Evolutionary conservation across 176 grass and related monocot species (phyloP).

Genomic region (Aegilops umbellulata): DNA sequence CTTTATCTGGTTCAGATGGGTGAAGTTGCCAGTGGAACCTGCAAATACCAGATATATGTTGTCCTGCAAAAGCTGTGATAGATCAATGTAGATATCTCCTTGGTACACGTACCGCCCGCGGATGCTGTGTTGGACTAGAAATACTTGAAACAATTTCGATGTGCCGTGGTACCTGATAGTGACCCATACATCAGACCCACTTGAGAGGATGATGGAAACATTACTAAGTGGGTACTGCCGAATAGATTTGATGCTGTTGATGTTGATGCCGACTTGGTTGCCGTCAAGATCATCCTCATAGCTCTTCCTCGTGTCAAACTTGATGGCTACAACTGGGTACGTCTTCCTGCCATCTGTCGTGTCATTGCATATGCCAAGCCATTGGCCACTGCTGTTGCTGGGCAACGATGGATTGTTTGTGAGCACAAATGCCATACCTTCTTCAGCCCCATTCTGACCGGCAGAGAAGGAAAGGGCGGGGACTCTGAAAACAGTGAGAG

Average conservation of each 20-base stretch:
- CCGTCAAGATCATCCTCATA: background rate
- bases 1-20: background rate
- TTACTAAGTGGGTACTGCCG: background rate
- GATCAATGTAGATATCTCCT: background rate
- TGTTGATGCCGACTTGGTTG: slow-evolving; percentile 13
- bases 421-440: no score
- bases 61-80: background rate
- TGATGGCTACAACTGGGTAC: no score
- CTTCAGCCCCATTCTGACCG: no score
- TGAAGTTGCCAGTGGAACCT: background rate
- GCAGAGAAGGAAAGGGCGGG: no score
- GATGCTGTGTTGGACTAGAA: background rate
- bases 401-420: no score
- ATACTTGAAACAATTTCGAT: background rate
- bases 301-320: background rate
- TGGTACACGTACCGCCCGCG: background rate
- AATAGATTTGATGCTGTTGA: slow-evolving; percentile 30
- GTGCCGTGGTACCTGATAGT: background rate
- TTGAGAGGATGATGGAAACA: background rate
- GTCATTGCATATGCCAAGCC: no score
- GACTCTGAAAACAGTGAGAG: no score
- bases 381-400: no score
- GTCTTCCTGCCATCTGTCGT: no score
- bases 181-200: slow-evolving; percentile 11
- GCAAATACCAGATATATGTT: slow-evolving; percentile 13